Evolutionary conservation across 2,329 filamentous ascomycete genomes (phyloP), one percentile per base, ranked within the genome.

Genomic region (Pseudogymnoascus sp.): DNA sequence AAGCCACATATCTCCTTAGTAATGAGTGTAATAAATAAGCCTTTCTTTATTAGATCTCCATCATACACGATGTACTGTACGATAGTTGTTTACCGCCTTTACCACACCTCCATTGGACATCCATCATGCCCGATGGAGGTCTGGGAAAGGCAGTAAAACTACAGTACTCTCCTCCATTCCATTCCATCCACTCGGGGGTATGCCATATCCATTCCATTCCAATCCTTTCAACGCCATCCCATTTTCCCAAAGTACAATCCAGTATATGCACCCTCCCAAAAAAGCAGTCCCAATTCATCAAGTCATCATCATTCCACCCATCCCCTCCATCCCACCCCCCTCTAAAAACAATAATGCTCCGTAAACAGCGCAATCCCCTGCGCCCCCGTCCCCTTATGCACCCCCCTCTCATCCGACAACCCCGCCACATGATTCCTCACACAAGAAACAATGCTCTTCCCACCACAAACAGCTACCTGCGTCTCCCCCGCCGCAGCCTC

Each of bases 341-440:
- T n/a, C 11, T 56, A 83, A 66, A 82, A 83, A 23, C 77, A 78
- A 71, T 85, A 86, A 70, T 86, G 83, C 66, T 86, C 84, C 0
- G 82, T 82, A 70, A 84, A 79, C 63, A 86, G 69, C 69, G 81
- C 79, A 42, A 87, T 86, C 0, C 84, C 84, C 69, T 87, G 84
- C 0, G 84, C 84, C 0, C 82, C 84, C 0, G 83, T 86, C 4
- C 84, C 84, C 71, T 87, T 87, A 69, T 86, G 84, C 21, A 86
- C 84, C 0, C 81, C 84, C 42, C 84, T 74, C 73, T 86, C 84
- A 67, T 87, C 83, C 62, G 82, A 84, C 65, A 86, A 65, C 31
- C 73, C 74, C 1, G 80, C 79, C 2, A 86, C 82, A 63, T 77
- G 80, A 66, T 84, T 86, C 63, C 84, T 76, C 12, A 82, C 79